Percentiles rank a stretch among this genome's conserved stretches.
Conservation (phyloP, 2,329 filamentous ascomycete genomes). For the Penicillium sp. region DNA sequence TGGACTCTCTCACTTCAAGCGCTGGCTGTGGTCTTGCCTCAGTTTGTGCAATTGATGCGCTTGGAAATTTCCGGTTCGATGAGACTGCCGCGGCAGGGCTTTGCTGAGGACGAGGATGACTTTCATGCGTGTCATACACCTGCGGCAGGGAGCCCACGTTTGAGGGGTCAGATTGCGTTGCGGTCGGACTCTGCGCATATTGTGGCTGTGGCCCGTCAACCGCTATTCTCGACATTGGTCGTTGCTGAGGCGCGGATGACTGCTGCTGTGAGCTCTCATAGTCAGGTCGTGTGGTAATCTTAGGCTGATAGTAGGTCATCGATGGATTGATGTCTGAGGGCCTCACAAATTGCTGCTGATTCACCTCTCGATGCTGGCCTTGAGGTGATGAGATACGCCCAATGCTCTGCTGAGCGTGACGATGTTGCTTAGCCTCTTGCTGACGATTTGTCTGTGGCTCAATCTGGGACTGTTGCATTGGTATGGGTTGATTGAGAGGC, state of each 20-base stretch:
- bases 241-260: neutral
- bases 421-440: neutral
- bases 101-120: neutral
- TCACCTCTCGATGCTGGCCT: neutral
- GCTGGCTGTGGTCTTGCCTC: neutral
- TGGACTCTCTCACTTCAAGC: neutral
- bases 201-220: neutral
- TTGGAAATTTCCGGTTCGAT: neutral
- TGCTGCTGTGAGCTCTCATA: neutral
- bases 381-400: neutral
- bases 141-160: neutral
- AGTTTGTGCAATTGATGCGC: neutral
- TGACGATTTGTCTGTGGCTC: neutral
- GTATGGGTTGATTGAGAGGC: neutral
- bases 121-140: neutral
- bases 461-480: neutral
- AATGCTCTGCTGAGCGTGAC: neutral
- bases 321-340: neutral
- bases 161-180: neutral
- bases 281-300: neutral
- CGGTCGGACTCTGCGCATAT: neutral
- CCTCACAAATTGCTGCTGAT: conserved; percentile 2
- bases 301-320: neutral
- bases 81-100: neutral
- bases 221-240: neutral